Conservation (phyloP, 2,329 filamentous ascomycete genomes). For the Epichloe aotearoae region DNA sequence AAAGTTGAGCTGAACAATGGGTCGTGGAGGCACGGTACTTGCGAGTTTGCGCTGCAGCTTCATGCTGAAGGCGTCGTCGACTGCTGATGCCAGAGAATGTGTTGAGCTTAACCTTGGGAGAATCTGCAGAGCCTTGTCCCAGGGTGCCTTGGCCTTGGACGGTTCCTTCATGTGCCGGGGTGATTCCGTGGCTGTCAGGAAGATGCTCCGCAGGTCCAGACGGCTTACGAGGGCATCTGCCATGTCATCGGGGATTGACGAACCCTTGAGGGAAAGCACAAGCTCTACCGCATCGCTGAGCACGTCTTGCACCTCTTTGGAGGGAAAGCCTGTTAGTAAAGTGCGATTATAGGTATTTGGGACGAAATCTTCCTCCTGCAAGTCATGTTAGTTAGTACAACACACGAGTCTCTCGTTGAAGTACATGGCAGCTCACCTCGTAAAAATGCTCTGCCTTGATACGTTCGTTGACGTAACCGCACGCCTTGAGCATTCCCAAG, state of each 20-base stretch:
- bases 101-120: slow-evolving; percentile 46
- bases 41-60: slow-evolving; percentile 87
- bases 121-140: slow-evolving; percentile 36
- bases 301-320: slow-evolving; percentile 38
- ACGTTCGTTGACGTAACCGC: slow-evolving; percentile 61
- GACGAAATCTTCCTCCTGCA: slow-evolving; percentile 87
- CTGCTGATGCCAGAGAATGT: slow-evolving; percentile 46
- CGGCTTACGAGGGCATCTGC: slow-evolving; percentile 47
- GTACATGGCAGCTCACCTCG: slow-evolving; percentile 44
- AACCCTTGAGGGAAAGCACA: slow-evolving; percentile 28
- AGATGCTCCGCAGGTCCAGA: slow-evolving; percentile 51
- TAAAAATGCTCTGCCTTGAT: slow-evolving; percentile 81
- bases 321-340: slow-evolving; percentile 52
- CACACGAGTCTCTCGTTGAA: too few species aligned
- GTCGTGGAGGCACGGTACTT: slow-evolving; percentile 84
- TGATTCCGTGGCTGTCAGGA: slow-evolving; percentile 42
- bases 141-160: slow-evolving; percentile 34
- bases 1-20: slow-evolving; percentile 67
- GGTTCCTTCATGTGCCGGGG: slow-evolving; percentile 30
- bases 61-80: slow-evolving; percentile 72
- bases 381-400: background rate
- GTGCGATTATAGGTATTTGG: slow-evolving; percentile 78
- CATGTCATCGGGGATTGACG: slow-evolving; percentile 26
- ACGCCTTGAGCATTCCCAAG: slow-evolving; percentile 69
- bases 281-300: slow-evolving; percentile 42